These are phyloP conservation scores for Lichtheimia hyalospora DNA, from an alignment of 371 early-diverging fungal genomes.

Conservation along the genomic window DNA sequence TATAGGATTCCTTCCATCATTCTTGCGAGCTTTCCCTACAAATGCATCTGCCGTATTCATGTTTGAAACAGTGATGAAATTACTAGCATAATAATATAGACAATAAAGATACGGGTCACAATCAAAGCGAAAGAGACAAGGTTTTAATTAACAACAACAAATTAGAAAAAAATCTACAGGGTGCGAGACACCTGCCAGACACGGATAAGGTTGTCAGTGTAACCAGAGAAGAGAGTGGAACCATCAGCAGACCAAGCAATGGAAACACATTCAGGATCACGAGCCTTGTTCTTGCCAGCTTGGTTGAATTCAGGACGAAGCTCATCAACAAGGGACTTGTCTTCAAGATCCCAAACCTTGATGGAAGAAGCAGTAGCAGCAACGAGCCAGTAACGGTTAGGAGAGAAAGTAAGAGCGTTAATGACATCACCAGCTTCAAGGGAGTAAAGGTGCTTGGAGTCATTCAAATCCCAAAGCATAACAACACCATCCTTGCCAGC, in stretches of 20 bases:
- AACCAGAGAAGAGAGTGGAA: conserved; percentile 96
- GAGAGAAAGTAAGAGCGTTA: conserved; percentile 97
- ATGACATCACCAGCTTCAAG: conserved; percentile 94
- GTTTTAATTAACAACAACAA: too few relatives aligned
- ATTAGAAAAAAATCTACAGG: conserved; percentile 29
- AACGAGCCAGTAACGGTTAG: conserved; percentile 99
- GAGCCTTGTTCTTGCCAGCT: conserved; percentile 67
- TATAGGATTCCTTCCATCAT: conserved; percentile 80
- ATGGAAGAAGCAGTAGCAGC: conserved; percentile 96
- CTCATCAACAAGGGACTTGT: conserved; percentile 96
- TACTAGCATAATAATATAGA: conserved; percentile 30
- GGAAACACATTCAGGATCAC: conserved; percentile 88
- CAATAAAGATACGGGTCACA: not conserved
- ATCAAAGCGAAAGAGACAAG: too few relatives aligned
- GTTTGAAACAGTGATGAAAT: conserved; percentile 68
- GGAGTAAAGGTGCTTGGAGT: conserved; percentile 99
- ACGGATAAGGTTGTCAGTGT: conserved; percentile 94
- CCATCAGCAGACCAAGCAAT: conserved; percentile 99
- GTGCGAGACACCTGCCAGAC: conserved; percentile 90
- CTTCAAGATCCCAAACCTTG: conserved; percentile 99
- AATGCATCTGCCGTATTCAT: conserved; percentile 86
- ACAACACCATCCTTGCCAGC: conserved; percentile 99
- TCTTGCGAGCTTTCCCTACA: conserved; percentile 89
- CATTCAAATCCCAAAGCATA: conserved; percentile 99
- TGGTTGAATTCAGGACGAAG: conserved; percentile 88